Base-by-base conservation (phyloP, 768 basidiomycete genomes). In the Trametopsis cervina region DNA sequence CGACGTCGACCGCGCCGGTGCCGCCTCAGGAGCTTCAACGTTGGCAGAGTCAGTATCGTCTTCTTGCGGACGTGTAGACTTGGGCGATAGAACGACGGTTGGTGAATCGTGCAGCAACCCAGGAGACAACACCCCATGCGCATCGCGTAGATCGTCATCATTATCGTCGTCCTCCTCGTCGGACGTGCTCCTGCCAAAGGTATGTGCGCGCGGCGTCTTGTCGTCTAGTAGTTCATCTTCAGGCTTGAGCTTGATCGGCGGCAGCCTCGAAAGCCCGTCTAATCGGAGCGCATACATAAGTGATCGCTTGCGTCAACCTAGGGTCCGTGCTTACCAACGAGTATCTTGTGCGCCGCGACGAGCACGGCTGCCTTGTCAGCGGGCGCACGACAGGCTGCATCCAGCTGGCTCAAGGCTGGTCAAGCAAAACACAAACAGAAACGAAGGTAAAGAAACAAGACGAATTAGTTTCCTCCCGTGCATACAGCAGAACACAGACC, bases 281-380 rank as follows among this genome's bases (percentile, higher is more conserved):
- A 42, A 1, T 18, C 18, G 9, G 41, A 38, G 4, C 13, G 1
- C 23, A 7, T 18, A 22, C 10, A 21, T 12, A 11, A 25, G 17
- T 26, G 42, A 17, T 10, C 6, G 15, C 11, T 22, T 33, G 26
- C 15, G 6, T 40, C 3, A n/a, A n/a, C n/a, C n/a, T n/a, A n/a
- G n/a, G n/a, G n/a, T 12, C 29, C 10, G 4, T 24, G 61, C 82
- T 58, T 51, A 91, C 90, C 89, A 50, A 94, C 93, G 17, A 96
- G 75, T 17, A 86, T 69, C 58, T 88, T 88, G 62, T 98, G 94
- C 0, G 87, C 86, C 4, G 77, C 72, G 15, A 99, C 87, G 17
- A 99, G 70, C 7, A 91, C 69, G 2, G 79, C 76, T 2, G 85
- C 80, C 62, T 98, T 97, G 49, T 87, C 84, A 1, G 72, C 75